Evolutionary conservation across 179 eudicot species (phyloP), one percentile per base, ranked within the genome.

Genomic region (Pouteria campechiana): DNA sequence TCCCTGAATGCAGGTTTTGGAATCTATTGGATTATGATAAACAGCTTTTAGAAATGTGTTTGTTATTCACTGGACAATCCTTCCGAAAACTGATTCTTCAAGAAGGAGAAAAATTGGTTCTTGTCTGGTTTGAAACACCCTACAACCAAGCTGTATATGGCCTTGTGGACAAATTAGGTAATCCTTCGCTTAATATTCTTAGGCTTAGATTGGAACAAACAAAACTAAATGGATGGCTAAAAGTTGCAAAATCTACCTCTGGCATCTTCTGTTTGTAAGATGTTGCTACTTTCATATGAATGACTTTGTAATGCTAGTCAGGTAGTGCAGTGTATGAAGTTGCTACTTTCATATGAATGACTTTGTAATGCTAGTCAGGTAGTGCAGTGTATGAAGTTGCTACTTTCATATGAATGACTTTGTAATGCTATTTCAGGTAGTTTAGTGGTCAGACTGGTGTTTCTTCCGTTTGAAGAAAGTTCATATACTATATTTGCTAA

Each of bases 111-210:
- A 92, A 92, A 67, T 46, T 92, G 76, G 93, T 92, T 33, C 96
- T 92, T 73, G 94, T 92, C 52, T 92, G 85, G 96, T 73, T 87
- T 24, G 96, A 92, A 52, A 87, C 96, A 13, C 88, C 99, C 34
- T 92, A 83, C 54, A 92, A 92, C 67, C 96, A 87, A 72, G 99
- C 99, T 41, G 94, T 92, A 7, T 92, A 92, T 59, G 99, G 99
- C 28, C 83, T 92, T 55, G 95, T 87, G 3, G 99, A 92, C 67
- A 92, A 92, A 73, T 64, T 92, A 79, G 99, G 99, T 83, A 68
- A 58, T 35, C 55, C 18, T 5, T 37, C 16, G 28, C 28, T 44
- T 33, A 51, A 28, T 15, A 22, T 47, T 24, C 25, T 9, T 48
- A 32, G 36, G 48, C 37, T 46, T 28, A 48, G 25, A 22, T 32